These are phyloP conservation scores for Aquilaria sinensis DNA, from an alignment of 345 rosid genomes.

Conservation along the genomic window DNA sequence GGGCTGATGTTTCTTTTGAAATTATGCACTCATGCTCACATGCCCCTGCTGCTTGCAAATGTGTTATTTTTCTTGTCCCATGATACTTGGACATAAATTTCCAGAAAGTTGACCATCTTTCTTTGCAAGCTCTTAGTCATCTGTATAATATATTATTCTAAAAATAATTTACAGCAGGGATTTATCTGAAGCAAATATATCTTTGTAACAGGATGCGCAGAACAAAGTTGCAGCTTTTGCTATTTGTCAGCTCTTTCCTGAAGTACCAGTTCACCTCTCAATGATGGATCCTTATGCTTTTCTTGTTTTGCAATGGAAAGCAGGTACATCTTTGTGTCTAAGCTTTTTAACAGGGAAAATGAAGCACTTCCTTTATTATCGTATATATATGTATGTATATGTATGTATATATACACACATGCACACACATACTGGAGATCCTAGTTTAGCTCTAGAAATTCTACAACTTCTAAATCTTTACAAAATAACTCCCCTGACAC, in stretches of 20 bases:
- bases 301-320: constrained; percentile 61
- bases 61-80: background rate
- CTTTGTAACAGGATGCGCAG: constrained; percentile 74
- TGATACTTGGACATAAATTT: background rate
- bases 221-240: constrained; percentile 80
- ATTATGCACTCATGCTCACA: too few species aligned
- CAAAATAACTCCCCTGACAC: too few species aligned
- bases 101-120: background rate
- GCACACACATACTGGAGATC: too few species aligned
- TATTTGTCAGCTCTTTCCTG: constrained; percentile 68
- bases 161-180: too few species aligned
- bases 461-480: too few species aligned
- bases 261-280: constrained; percentile 65
- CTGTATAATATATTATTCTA: constrained; percentile 3
- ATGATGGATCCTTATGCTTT: constrained; percentile 74
- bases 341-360: background rate
- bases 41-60: too few species aligned
- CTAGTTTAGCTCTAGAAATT: too few species aligned
- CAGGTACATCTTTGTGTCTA: constrained; percentile 40
- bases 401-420: too few species aligned
- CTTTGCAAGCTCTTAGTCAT: background rate
- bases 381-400: too few species aligned
- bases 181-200: background rate
- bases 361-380: too few species aligned
- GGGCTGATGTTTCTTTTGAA: too few species aligned